Evolutionary conservation across 805 yeast genomes (phyloP).

Genomic region (Zygoascus tannicola): DNA sequence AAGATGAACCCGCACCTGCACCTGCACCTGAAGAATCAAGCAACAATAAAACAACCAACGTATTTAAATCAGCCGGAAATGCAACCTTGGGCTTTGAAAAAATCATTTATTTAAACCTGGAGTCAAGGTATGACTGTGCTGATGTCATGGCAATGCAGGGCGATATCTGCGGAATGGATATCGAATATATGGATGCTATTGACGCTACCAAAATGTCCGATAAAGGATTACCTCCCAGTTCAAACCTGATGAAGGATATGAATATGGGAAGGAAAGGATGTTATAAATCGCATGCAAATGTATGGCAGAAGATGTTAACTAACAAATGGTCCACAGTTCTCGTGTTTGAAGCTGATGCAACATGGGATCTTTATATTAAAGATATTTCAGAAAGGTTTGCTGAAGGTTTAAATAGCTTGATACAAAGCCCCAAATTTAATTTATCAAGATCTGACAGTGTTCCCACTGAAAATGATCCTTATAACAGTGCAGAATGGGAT

Average conservation of each 20-base stretch:
- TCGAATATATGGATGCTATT: conserved; percentile 1
- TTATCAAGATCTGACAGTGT: not conserved
- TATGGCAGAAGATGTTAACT: conserved; percentile 10
- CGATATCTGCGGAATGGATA: conserved; percentile 6
- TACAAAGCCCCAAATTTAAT: not conserved
- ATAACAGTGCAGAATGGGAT: conserved; percentile 9
- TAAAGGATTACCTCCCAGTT: conserved; percentile 2
- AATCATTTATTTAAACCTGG: conserved; percentile 10
- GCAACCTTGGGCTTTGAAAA: conserved; percentile 13
- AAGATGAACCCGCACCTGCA: not conserved
- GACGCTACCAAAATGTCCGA: not conserved
- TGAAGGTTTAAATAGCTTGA: conserved; percentile 2
- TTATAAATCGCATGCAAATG: conserved; percentile 10
- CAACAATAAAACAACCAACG: not conserved
- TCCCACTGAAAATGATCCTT: conserved; percentile 8
- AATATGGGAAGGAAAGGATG: conserved; percentile 6
- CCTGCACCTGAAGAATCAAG: not conserved
- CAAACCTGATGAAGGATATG: not conserved
- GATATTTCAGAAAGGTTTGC: conserved; percentile 4
- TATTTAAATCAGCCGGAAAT: conserved; percentile 7
- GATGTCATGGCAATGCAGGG: conserved; percentile 14
- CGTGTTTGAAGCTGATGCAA: conserved; percentile 12
- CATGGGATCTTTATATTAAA: conserved; percentile 14
- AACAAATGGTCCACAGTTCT: conserved; percentile 8
- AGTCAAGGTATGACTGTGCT: conserved; percentile 7